These are phyloP conservation scores for Hypoxylon sp. DNA, from an alignment of 2,329 filamentous ascomycete species.

Conservation along the genomic window DNA sequence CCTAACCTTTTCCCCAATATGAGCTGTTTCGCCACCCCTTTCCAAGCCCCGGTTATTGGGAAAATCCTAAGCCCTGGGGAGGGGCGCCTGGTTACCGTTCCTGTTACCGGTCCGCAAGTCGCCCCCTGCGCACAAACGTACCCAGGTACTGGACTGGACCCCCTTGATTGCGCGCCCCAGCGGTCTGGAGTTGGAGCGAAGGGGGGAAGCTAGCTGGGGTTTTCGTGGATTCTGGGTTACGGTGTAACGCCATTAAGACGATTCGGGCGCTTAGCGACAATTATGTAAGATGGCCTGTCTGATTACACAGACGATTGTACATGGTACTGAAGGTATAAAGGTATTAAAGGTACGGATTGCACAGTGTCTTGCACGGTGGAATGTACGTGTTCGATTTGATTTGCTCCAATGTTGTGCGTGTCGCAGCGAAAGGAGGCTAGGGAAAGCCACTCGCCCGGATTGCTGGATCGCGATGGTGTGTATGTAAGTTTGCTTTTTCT, in stretches of 20 bases:
- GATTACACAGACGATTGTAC: background rate
- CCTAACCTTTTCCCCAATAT: slow-evolving; percentile 23
- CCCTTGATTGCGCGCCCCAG: background rate
- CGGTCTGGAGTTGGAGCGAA: background rate
- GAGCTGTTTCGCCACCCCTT: background rate
- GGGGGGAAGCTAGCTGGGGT: slow-evolving; percentile 12
- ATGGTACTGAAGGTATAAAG: background rate
- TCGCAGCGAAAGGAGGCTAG: background rate
- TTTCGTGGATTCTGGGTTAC: slow-evolving; percentile 6
- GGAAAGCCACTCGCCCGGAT: slow-evolving; percentile 35
- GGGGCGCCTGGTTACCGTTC: slow-evolving; percentile 1
- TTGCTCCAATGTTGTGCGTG: slow-evolving; percentile 11
- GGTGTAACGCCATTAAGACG: slow-evolving; percentile 9
- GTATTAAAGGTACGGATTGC: background rate
- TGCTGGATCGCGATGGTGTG: slow-evolving; percentile 30
- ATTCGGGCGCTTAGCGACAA: slow-evolving; percentile 25
- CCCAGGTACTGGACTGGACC: too few relatives aligned
- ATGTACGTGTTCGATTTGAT: slow-evolving; percentile 22
- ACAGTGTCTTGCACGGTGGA: slow-evolving; percentile 14
- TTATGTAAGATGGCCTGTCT: slow-evolving; percentile 1
- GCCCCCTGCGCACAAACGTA: too few relatives aligned
- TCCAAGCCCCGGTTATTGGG: slow-evolving; percentile 14
- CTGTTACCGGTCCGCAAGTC: background rate
- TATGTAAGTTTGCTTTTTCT: slow-evolving; percentile 26
- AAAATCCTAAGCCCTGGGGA: slow-evolving; percentile 6